Conservation (phyloP, 2,329 filamentous ascomycete genomes). For the Aspergillus quadricinctus region DNA sequence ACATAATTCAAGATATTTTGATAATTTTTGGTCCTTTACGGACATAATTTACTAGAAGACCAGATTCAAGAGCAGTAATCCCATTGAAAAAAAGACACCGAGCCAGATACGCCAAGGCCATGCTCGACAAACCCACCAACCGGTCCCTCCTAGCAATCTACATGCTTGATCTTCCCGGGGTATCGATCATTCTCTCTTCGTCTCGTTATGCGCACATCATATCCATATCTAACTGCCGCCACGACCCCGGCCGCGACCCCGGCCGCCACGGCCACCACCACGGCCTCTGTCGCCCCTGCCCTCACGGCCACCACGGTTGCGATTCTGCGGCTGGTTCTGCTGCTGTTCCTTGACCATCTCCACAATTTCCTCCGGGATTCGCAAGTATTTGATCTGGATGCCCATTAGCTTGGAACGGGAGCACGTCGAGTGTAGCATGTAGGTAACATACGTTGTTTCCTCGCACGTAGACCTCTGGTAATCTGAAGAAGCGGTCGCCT, state of each 20-base stretch:
- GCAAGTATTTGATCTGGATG: slow-evolving; percentile 89
- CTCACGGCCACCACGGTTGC: slow-evolving; percentile 39
- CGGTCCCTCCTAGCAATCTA: slow-evolving; percentile 25
- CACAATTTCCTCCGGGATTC: slow-evolving; percentile 94
- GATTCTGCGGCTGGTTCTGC: slow-evolving; percentile 55
- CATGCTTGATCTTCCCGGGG: slow-evolving; percentile 26
- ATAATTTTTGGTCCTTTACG: slow-evolving; percentile 1
- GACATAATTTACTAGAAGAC: slow-evolving; percentile 9
- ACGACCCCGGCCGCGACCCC: slow-evolving; percentile 42
- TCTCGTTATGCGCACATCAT: slow-evolving; percentile 9
- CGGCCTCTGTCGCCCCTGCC: slow-evolving; percentile 38
- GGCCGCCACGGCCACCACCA: slow-evolving; percentile 41
- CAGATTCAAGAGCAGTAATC: slow-evolving; percentile 20
- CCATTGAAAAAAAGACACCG: slow-evolving; percentile 26
- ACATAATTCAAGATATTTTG: no score
- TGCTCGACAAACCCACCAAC: slow-evolving; percentile 33
- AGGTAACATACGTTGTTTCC: slow-evolving; percentile 79
- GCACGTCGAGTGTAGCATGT: neutral
- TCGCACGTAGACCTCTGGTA: slow-evolving; percentile 93
- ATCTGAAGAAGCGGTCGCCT: slow-evolving; percentile 85
- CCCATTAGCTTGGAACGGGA: slow-evolving; percentile 2
- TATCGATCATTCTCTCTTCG: slow-evolving; percentile 30
- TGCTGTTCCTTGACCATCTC: slow-evolving; percentile 92
- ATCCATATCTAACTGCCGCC: slow-evolving; percentile 26
- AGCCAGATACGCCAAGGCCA: slow-evolving; percentile 39